Evolutionary conservation across 192 early-diverging fungal species (phyloP).

Genomic region (Backusella tuberculispora): DNA sequence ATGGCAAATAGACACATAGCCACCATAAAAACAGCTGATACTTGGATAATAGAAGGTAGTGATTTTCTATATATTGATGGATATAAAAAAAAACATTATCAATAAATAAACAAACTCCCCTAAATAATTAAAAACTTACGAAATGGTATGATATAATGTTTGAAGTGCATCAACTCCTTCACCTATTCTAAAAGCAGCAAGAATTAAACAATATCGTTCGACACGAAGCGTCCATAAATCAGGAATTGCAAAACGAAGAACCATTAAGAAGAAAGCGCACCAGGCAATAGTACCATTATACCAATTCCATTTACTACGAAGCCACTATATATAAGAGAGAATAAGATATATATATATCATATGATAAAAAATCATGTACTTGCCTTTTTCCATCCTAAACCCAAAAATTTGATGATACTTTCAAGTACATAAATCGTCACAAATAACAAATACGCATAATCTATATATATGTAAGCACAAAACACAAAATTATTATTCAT

Average conservation of each 20-base stretch:
- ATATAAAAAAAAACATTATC: not conserved
- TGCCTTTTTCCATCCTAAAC: slow-evolving; percentile 52
- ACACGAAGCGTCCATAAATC: slow-evolving; percentile 38
- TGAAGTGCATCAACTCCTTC: slow-evolving; percentile 35
- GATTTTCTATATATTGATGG: slow-evolving; percentile 15
- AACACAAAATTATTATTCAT: too few relatives aligned
- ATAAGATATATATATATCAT: not conserved
- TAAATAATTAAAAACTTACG: slow-evolving; percentile 26
- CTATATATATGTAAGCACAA: slow-evolving; percentile 9
- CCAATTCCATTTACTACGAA: slow-evolving; percentile 39
- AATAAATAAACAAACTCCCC: not conserved
- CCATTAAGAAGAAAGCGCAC: slow-evolving; percentile 24
- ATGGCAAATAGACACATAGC: slow-evolving; percentile 53
- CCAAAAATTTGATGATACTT: slow-evolving; percentile 46
- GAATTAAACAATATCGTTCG: slow-evolving; percentile 36
- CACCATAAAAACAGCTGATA: slow-evolving; percentile 41
- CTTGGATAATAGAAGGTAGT: slow-evolving; percentile 37
- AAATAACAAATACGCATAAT: slow-evolving; percentile 47
- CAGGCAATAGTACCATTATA: slow-evolving; percentile 36
- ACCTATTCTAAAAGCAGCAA: slow-evolving; percentile 37
- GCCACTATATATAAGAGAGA: slow-evolving; percentile 28
- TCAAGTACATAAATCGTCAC: slow-evolving; percentile 47
- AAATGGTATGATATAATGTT: slow-evolving; percentile 36
- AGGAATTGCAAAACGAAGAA: slow-evolving; percentile 31
- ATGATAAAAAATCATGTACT: not conserved